Conservation (phyloP, 768 basidiomycete species). For the Suillus subalutaceus region DNA sequence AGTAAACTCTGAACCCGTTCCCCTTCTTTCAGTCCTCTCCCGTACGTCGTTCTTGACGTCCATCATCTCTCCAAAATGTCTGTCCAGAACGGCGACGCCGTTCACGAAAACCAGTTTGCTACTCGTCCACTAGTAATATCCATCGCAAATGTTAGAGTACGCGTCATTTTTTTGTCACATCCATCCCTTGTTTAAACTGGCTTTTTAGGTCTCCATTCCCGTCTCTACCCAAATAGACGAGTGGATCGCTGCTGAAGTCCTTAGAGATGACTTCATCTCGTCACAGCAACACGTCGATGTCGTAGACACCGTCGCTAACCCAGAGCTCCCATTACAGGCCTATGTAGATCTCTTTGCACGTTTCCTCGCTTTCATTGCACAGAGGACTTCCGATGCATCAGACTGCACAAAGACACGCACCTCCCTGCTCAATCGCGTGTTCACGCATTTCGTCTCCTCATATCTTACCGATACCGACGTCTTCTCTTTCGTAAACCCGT, state of each 20-base stretch:
- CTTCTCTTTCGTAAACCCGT: conserved; percentile 77
- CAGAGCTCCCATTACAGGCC: conserved; percentile 62
- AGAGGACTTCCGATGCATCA: conserved; percentile 58
- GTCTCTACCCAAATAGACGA: conserved; percentile 80
- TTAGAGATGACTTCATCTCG: conserved; percentile 86
- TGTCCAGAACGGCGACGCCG: conserved; percentile 32
- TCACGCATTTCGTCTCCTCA: conserved; percentile 76
- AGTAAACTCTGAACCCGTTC: conserved; percentile 3
- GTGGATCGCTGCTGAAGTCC: conserved; percentile 92
- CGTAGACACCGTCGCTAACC: conserved; percentile 52
- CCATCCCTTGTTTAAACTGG: conserved; percentile 10
- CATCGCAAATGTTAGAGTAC: conserved; percentile 37
- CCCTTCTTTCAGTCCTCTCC: neutral
- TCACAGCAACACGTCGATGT: conserved; percentile 59
- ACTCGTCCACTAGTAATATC: conserved; percentile 40
- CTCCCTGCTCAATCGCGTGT: conserved; percentile 71
- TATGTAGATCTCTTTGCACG: conserved; percentile 78
- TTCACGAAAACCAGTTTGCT: conserved; percentile 31
- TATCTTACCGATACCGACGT: conserved; percentile 78
- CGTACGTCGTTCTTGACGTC: conserved; percentile 13
- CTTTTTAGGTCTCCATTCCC: conserved; percentile 75
- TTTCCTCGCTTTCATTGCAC: conserved; percentile 79
- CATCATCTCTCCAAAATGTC: conserved; percentile 32
- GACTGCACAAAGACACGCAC: conserved; percentile 56
- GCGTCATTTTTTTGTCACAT: conserved; percentile 19